A percentile compares a stretch with the other conserved stretches of the same genome.
phyloP scores from a whole-genome alignment of 2,329 filamentous ascomycete genomes.

The Fusarium sp. region DNA sequence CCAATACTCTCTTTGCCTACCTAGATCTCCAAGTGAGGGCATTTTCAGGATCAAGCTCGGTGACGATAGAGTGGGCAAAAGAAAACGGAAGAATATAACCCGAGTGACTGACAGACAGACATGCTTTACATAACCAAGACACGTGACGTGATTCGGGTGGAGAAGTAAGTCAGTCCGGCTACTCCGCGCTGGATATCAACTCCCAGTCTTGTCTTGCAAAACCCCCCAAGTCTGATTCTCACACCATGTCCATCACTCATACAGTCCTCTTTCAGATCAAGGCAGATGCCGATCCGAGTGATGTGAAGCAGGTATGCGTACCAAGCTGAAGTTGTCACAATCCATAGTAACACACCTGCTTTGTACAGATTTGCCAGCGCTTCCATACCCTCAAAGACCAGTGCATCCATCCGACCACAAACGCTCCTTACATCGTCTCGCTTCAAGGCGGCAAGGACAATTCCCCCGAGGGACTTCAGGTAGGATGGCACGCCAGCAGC shows the following conservation, averaged over 20 bases:
- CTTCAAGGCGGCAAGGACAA: conserved; percentile 17
- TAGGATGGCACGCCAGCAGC: not conserved
- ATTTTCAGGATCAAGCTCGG: too few species aligned
- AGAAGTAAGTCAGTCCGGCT: not conserved
- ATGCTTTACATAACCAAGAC: too few species aligned
- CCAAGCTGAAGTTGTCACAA: rapidly evolving
- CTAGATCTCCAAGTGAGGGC: too few species aligned
- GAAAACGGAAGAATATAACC: too few species aligned
- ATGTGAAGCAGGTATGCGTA: not conserved
- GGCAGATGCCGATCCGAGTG: not conserved
- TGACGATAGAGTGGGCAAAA: too few species aligned
- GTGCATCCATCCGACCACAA: conserved; percentile 14
- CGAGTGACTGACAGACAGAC: too few species aligned
- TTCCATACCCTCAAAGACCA: conserved; percentile 15
- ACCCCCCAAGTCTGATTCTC: not conserved
- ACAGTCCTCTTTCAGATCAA: conserved; percentile 24
- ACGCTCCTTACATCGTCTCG: conserved; percentile 8
- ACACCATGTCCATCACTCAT: conserved; percentile 12
- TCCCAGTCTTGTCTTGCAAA: not conserved
- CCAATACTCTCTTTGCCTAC: too few species aligned
- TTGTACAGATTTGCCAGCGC: not conserved
- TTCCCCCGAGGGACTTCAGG: conserved; percentile 20
- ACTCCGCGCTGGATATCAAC: not conserved
- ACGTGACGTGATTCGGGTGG: too few species aligned
- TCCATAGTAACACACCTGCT: not conserved